These are phyloP conservation scores for Paratrypanosoma confusum DNA, from an alignment of 208 protist genomes.

Conservation along the genomic window DNA sequence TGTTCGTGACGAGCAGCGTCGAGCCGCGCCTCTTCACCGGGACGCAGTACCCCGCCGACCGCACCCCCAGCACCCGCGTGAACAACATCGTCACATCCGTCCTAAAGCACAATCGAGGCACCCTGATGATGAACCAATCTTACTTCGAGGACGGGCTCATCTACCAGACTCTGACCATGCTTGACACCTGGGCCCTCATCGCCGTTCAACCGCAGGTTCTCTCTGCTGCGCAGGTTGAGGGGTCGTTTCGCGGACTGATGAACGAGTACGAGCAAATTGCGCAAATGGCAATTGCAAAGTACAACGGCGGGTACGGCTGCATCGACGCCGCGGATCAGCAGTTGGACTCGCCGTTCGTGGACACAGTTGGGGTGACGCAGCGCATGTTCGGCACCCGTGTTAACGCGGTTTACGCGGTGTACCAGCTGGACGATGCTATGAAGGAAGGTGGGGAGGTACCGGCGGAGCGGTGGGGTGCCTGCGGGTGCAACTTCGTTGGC, in stretches of 20 bases:
- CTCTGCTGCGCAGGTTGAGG: slow-evolving; percentile 29
- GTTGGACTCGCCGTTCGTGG: slow-evolving; percentile 15
- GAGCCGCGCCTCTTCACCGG: slow-evolving; percentile 17
- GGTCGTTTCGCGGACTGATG: slow-evolving; percentile 17
- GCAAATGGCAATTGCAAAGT: slow-evolving; percentile 5
- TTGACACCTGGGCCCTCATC: slow-evolving; percentile 33
- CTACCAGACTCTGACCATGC: slow-evolving; percentile 43
- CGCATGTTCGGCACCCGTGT: slow-evolving; percentile 17
- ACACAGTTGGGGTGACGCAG: slow-evolving; percentile 20
- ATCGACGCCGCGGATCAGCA: slow-evolving; percentile 11
- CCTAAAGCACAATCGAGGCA: slow-evolving; percentile 7
- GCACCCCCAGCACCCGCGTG: slow-evolving; percentile 15
- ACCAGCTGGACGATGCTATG: slow-evolving; percentile 8
- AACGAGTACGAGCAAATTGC: slow-evolving; percentile 21
- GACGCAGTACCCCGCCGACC: slow-evolving; percentile 14
- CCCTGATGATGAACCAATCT: slow-evolving; percentile 17
- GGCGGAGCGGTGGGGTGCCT: slow-evolving; percentile 12
- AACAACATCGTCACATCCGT: slow-evolving; percentile 23
- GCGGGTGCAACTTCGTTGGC: slow-evolving; percentile 18
- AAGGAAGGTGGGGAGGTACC: not conserved
- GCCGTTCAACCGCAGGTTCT: slow-evolving; percentile 29
- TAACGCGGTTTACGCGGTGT: slow-evolving; percentile 24
- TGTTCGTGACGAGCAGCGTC: slow-evolving; percentile 37
- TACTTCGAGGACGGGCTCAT: slow-evolving; percentile 40
- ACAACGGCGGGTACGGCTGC: slow-evolving; percentile 10